These are phyloP conservation scores for Linum usitatissimum DNA, from an alignment of 345 rosid genomes.

Conservation along the genomic window DNA sequence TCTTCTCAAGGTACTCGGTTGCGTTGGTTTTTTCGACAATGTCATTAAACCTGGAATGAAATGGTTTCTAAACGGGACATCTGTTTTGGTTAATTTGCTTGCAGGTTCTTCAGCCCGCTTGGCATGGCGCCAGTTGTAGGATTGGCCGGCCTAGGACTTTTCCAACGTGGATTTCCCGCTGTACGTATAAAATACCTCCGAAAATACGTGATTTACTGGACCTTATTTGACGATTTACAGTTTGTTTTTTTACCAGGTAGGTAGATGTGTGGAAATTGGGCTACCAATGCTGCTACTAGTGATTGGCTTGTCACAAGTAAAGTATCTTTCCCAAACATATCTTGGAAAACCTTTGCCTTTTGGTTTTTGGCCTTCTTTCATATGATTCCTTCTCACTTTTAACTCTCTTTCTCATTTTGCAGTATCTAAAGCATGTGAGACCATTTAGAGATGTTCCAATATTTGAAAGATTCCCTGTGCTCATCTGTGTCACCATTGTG, in stretches of 20 bases:
- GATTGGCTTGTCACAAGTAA: constrained; percentile 24
- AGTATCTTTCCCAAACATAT: neutral
- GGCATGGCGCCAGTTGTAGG: constrained; percentile 31
- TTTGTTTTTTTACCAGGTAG: constrained; percentile 14
- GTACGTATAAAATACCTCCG: constrained; percentile 9
- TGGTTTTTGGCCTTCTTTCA: neutral
- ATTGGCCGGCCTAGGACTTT: constrained; percentile 24
- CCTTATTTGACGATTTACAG: neutral
- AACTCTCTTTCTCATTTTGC: constrained; percentile 7
- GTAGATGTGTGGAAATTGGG: constrained; percentile 26
- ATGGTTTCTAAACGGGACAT: too few relatives aligned
- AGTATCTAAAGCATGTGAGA: constrained; percentile 26
- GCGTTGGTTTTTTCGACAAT: neutral
- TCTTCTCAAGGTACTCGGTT: neutral
- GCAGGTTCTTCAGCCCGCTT: constrained; percentile 29
- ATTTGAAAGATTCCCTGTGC: constrained; percentile 27
- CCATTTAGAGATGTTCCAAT: constrained; percentile 17
- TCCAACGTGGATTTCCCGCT: constrained; percentile 24
- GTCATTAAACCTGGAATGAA: neutral
- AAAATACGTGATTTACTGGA: too few relatives aligned
- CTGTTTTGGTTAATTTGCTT: neutral
- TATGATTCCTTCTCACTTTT: neutral
- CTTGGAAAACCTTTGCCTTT: neutral
- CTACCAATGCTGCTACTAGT: constrained; percentile 24
- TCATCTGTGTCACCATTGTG: constrained; percentile 17